Base-by-base conservation (phyloP, 208 protist genomes). In the Leishmania major region DNA sequence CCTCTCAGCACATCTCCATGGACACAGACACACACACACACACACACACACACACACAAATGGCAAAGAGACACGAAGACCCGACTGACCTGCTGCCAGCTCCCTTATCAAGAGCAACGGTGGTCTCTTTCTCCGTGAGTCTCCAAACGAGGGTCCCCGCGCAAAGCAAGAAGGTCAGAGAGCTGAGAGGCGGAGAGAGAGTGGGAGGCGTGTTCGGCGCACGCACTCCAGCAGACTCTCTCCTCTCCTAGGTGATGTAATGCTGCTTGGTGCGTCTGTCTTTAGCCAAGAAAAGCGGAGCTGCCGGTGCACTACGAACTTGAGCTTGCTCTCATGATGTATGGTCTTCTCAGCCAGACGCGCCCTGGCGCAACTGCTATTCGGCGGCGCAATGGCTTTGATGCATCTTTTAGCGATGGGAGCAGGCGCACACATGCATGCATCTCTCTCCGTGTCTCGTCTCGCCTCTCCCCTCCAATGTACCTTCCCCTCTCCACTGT, bases 401-500 rank as follows among this genome's bases (percentile, higher is more conserved):
- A 43, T 28, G 13, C 57, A 0, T 62, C 57, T 62, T 62, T 62
- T 13, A 43, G 40, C 17, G 19, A 40, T 67, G 3, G 37, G 17
- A 71, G 40, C 7, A 19, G 5, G 53, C 10, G 51, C 53, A n/a
- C 55, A 47, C 53, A 13, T 40, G 40, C 57, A 40, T 28, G 60
- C 7, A 35, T 40, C 67, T 72, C 37, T 43, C 40, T 49, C 45
- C 45, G 35, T 25, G 40, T 13, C 8, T 72, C 5, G 15, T 43
- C 31, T 72, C 25, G 40, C 35, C 25, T 72, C 22, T 47, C 37
- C 8, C 8, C 35, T 51, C n/a, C 31, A 60, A 59, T 75, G n/a
- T 51, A 40, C 76, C 76, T 49, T 76, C 69, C 75, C 66, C 79
- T 43, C 28, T 59, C 67, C 51, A 66, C 77, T 25, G 47, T 66